Base-by-base conservation (phyloP, 352 stramenopile species). In the Phytophthora capsici region DNA sequence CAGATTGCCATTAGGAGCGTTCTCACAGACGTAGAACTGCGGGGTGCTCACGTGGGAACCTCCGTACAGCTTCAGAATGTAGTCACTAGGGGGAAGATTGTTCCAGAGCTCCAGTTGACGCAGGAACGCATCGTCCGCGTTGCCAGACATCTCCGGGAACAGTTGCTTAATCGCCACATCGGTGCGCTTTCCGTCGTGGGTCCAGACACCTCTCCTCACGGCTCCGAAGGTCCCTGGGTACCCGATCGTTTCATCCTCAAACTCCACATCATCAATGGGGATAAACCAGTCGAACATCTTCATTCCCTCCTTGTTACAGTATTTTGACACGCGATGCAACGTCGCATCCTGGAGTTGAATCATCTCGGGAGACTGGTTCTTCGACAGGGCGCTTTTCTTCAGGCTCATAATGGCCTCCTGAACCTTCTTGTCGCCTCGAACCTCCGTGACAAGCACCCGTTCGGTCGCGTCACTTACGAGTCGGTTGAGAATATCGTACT, bases 21-120 rank as follows among this genome's bases (percentile, higher is more conserved):
- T 58, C 37, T 72, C 67, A 22, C 61, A 74, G 6, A 80, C 64
- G 25, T 78, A 72, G 23, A 73, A 75, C 30, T 65, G 65, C 1
- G 61, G 64, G 1, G 46, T 17, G 2, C 57, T 63, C 0, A 80
- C 66, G 23, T 83, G 77, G 0, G 66, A 79, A 0, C 71, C 77
- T 1, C 77, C 77, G 23, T 74, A 73, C 6, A 86, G 49, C 28
- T 75, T 45, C 16, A 86, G 16, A 22, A 86, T 68, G 34, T 83
- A 46, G 17, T 65, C 55, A 23, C 77, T 57, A 0, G 67, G 36
- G 0, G 56, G 63, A 1, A 83, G 45, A 9, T 23, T 23, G 5
- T 41, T 48, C 77, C 77, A 86, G n/a, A 80, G 46, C 25, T 64
- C 23, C 9, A 82, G 47, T 19, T 83, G 74, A 16, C 60, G 58